Conservation (phyloP, 1,139 yeast genomes). For the Meyerozyma smithsonii region DNA sequence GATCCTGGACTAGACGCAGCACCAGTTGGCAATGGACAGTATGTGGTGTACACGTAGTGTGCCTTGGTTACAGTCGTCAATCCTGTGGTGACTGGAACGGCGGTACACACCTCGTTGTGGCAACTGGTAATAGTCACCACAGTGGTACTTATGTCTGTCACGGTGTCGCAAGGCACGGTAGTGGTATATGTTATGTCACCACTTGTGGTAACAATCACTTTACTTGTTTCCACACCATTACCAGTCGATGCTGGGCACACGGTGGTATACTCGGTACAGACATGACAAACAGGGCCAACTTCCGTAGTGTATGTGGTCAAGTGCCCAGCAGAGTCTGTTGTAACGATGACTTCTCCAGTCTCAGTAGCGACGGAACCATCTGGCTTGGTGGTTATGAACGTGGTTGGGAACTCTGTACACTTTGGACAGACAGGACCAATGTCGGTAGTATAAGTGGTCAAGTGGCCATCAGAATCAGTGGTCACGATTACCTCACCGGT, state of each 20-base stretch:
- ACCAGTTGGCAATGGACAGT: constrained; percentile 29
- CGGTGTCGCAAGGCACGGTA: constrained; percentile 7
- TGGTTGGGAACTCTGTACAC: background rate
- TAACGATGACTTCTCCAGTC: constrained; percentile 2
- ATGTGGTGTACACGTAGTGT: constrained; percentile 26
- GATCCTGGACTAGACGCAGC: no score
- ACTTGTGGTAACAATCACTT: background rate
- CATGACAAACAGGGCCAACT: background rate
- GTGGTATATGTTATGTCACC: constrained; percentile 20
- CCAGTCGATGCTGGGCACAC: background rate
- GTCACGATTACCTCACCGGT: constrained; percentile 3
- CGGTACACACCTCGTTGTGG: constrained; percentile 30
- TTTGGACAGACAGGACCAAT: background rate
- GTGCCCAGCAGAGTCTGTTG: constrained; percentile 1
- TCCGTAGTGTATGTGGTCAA: background rate
- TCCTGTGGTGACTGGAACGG: constrained; percentile 35
- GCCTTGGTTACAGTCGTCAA: constrained; percentile 32
- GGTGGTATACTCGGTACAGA: background rate
- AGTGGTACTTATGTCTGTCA: constrained; percentile 20
- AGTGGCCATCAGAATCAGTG: background rate
- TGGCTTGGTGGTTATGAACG: constrained; percentile 1
- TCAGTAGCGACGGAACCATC: constrained; percentile 2
- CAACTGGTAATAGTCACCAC: constrained; percentile 36
- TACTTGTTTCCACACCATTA: background rate
- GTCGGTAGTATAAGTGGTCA: background rate